Evolutionary conservation across 129 eudicot species (phyloP).

Genomic region (Lonicera japonica): DNA sequence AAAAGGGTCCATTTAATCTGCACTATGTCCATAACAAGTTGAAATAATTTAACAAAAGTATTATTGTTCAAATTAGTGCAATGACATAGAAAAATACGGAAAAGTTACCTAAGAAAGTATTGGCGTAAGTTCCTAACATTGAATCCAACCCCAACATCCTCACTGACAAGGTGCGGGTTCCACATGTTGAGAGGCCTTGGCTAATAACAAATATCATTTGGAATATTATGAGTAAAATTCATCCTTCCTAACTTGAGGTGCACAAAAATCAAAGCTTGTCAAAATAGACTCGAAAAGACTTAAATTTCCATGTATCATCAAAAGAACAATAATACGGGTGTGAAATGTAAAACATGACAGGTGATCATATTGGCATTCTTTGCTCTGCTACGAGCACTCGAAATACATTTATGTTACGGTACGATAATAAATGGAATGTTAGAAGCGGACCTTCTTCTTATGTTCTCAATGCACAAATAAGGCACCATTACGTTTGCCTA

Average conservation of each 20-base stretch:
- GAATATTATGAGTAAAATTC: slow-evolving; percentile 3
- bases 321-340: not conserved
- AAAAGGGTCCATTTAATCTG: no score
- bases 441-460: no score
- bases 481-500: no score
- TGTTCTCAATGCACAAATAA: no score
- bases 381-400: no score
- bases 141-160: slow-evolving; percentile 93
- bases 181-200: slow-evolving; percentile 99
- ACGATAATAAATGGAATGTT: no score
- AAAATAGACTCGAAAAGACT: not conserved
- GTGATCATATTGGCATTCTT: no score
- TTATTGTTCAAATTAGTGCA: not conserved
- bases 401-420: no score
- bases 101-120: slow-evolving; percentile 59
- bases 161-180: slow-evolving; percentile 96
- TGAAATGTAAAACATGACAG: not conserved
- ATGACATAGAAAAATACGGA: not conserved
- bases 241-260: slow-evolving; percentile 4
- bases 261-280: not conserved
- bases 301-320: not conserved
- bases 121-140: slow-evolving; percentile 71
- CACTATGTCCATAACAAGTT: no score
- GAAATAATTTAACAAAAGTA: no score
- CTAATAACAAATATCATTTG: slow-evolving; percentile 31